Evolutionary conservation across 805 yeast genomes (phyloP), one percentile per base, ranked within the genome.

Genomic region (Saturnispora zaruensis): DNA sequence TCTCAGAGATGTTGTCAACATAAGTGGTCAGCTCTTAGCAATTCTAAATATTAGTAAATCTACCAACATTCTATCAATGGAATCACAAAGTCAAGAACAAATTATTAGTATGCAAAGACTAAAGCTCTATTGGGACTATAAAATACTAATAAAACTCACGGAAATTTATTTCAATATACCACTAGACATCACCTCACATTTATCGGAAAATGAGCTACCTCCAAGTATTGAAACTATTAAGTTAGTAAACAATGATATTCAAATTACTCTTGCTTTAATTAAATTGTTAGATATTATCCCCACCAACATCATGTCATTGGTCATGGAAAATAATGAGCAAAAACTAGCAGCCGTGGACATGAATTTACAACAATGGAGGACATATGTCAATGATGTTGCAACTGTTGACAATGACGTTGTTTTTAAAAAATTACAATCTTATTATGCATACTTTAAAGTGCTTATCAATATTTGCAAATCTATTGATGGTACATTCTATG

Each of bases 1-100:
- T 37, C 68, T 75, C 48, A 67, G 75, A 59, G 77, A 75, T 62
- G 73, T 77, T 55, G 67, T 73, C 48, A 68, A 75, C 45, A 65
- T 73, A 38, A 64, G 65, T 49, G 51, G 65, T 38, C 66, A 60
- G 48, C 71, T 73, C 51, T 51, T 74, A 20, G 67, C 69, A 51
- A 65, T 69, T 23, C 69, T 81, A 51, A 75, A 81, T 68, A 66
- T 78, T 2, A 50, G 66, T 53, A 56, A 55, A 28, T 41, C 59
- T 2, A 44, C 48, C 30, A 46, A 53, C 38, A 42, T 54, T 7
- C 13, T 49, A 21, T 11, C 43, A 5, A 21, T 38, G 14, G n/a
- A 43, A 11, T 47, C 45, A 24, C 41, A 34, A 25, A 42, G 42
- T 9, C 49, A 54, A 13, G 49, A 56, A 2, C 61, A 61, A 41